A percentile compares a stretch with the other conserved stretches of the same genome.
Evolutionary conservation across 192 early-diverging fungal genomes (phyloP).

Genomic region (Umbelopsis vinacea): DNA sequence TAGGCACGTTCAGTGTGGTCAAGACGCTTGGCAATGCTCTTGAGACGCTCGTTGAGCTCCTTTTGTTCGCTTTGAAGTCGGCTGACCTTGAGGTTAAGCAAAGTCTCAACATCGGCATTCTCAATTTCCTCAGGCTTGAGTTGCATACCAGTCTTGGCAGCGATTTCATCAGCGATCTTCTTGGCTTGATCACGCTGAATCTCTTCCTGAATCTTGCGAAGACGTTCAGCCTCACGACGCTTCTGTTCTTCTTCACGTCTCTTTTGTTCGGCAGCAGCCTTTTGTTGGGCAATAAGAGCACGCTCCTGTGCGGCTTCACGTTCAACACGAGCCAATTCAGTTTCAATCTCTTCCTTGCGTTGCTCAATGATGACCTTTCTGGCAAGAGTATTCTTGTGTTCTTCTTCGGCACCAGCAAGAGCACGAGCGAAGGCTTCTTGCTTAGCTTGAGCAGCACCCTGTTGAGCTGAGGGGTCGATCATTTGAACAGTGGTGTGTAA

Average conservation of each 20-base stretch:
- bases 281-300: slow-evolving; percentile 70
- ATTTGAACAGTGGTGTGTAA: slow-evolving; percentile 85
- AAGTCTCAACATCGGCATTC: slow-evolving; percentile 74
- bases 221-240: slow-evolving; percentile 82
- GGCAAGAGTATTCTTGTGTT: slow-evolving; percentile 75
- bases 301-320: slow-evolving; percentile 84
- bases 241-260: slow-evolving; percentile 85
- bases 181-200: slow-evolving; percentile 83
- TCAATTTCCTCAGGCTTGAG: slow-evolving; percentile 73
- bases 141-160: slow-evolving; percentile 42
- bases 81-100: slow-evolving; percentile 86
- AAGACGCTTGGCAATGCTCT: slow-evolving; percentile 72
- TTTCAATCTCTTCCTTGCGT: slow-evolving; percentile 78
- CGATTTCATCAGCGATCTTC: slow-evolving; percentile 75
- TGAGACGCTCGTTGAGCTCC: slow-evolving; percentile 79
- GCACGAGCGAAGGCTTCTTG: slow-evolving; percentile 72
- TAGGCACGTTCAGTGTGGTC: slow-evolving; percentile 95
- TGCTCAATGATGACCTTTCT: slow-evolving; percentile 90
- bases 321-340: slow-evolving; percentile 74
- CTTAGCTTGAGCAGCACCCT: slow-evolving; percentile 69
- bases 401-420: slow-evolving; percentile 74
- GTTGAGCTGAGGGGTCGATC: slow-evolving; percentile 76
- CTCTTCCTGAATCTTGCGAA: slow-evolving; percentile 73
- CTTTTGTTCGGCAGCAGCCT: slow-evolving; percentile 82
- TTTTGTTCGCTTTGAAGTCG: slow-evolving; percentile 90